A percentile compares a stretch with the other conserved stretches of the same genome.
phyloP scores from a whole-genome alignment of 2,329 filamentous ascomycete genomes.

The Trichoderma guizhouense region DNA sequence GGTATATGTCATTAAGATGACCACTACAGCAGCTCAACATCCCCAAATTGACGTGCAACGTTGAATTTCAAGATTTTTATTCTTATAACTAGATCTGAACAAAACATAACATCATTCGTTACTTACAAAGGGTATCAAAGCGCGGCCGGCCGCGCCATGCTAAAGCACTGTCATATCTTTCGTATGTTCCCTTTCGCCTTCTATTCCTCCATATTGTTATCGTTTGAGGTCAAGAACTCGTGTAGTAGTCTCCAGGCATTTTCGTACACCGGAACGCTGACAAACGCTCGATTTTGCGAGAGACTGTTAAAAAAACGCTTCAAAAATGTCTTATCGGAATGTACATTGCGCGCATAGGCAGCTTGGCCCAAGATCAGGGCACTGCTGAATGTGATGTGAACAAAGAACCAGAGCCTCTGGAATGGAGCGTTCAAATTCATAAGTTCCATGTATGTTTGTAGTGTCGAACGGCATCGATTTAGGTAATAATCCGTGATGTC shows the following conservation, averaged over 20 bases:
- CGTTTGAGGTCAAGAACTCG: background rate
- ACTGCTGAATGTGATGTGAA: slow-evolving; percentile 8
- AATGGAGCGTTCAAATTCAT: background rate
- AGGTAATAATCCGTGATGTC: background rate
- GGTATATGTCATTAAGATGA: background rate
- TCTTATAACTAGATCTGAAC: background rate
- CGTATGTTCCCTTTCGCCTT: background rate
- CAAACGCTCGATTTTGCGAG: background rate
- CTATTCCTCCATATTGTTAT: background rate
- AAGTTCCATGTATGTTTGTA: slow-evolving; percentile 5
- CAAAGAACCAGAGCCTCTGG: slow-evolving; percentile 2
- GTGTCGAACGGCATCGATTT: background rate
- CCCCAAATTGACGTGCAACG: background rate
- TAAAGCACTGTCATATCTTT: background rate
- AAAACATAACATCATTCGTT: background rate
- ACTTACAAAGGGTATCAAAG: background rate
- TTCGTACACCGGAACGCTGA: background rate
- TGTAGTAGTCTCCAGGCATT: background rate
- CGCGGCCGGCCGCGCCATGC: background rate
- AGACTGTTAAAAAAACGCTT: slow-evolving; percentile 1
- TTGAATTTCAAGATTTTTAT: background rate
- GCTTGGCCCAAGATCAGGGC: slow-evolving; percentile 1
- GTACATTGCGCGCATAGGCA: background rate
- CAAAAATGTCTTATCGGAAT: background rate
- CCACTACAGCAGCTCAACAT: background rate